Evolutionary conservation across 768 basidiomycete species (phyloP), one percentile per base, ranked within the genome.

Genomic region (Amanita pseudoporphyria): DNA sequence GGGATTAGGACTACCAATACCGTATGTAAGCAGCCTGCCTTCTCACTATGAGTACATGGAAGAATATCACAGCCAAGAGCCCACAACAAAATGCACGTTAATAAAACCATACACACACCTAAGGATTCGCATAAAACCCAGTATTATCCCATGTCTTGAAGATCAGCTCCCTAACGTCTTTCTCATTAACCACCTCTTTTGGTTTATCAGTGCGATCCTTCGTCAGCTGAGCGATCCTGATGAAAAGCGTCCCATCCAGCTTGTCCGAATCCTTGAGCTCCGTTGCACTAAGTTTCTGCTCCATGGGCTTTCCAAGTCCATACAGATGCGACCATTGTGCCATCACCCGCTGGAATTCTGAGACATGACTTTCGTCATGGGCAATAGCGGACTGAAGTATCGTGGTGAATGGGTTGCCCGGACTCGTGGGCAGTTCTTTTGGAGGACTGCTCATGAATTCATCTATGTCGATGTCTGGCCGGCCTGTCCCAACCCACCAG

Each of bases 231-330:
- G 81, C 80, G 1, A 65, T 63, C 37, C 81, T 64, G 38, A 80
- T 57, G 58, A 84, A 84, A 31, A 84, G 52, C n/a, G 71, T 74
- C 3, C 82, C 82, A 48, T 84, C 84, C 16, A 72, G 57, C 31
- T 60, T 47, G 38, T 73, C 74, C 4, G 69, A 70, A 14, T 73
- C 81, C 22, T 68, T 62, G 16, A 76, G 58, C 21, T 71, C 59
- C 9, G 68, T 69, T 0, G 46, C 35, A 24, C 46, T 47, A 1
- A 47, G 46, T 35, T 37, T 36, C 13, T 33, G 14, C 18, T 47
- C 46, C 3, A 26, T 47, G 10, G 36, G 14, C 18, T 35, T 51
- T 12, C 70, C 67, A 32, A 58, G 57, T 9, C 78, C 79, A 47
- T 76, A 81, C 49, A 72, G 42, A 9, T 58, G 50, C 2, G 67